Base-by-base conservation (phyloP, 2,329 filamentous ascomycete species). In the Fusarium proliferatum region DNA sequence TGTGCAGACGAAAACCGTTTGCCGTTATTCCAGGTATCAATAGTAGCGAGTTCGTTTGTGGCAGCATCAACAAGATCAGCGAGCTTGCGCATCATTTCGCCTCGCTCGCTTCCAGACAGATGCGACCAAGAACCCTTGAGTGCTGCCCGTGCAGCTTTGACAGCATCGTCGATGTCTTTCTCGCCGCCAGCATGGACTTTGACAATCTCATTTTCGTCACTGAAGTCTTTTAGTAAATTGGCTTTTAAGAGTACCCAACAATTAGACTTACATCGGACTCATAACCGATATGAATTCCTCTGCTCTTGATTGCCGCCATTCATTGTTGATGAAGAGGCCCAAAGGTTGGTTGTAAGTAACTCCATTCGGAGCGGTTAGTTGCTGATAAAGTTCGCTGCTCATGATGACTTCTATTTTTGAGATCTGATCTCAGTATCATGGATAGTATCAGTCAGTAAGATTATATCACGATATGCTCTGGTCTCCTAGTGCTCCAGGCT, bases 11-110 rank as follows among this genome's bases (percentile, higher is more conserved):
- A 81, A 80, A 92, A 94, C 3, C 92, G 90, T 56, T 81, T 82
- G 80, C 92, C 94, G 76, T 95, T 95, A 78, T 96, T 93, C 93
- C 93, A 96, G 0, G 94, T 93, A 82, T 97, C 94, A 15, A 87
- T 80, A 3, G 85, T 86, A 9, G 85, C 85, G 3, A 87, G 78
- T 84, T 41, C 85, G 86, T 79, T 95, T 86, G 78, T 90, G 5
- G 30, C 30, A 13, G 48, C 80, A 71, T 93, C 90, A 33, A 95
- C 85, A 28, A 96, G 84, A 48, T 92, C 88, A 13, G 92, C 90
- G 17, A 96, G 88, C 79, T 91, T 93, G 79, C 87, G 87, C 86
- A 96, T 88, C 60, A 96, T 81, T 34, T 86, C 86, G 38, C 92
- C 93, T 45, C 93, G 89, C 34, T 92, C 91, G 9, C 90, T 89